Percentiles rank a stretch among this genome's conserved stretches.
These are phyloP conservation scores for Ophiostoma ulmi DNA, from an alignment of 2,329 filamentous ascomycete species.

Conservation along the genomic window DNA sequence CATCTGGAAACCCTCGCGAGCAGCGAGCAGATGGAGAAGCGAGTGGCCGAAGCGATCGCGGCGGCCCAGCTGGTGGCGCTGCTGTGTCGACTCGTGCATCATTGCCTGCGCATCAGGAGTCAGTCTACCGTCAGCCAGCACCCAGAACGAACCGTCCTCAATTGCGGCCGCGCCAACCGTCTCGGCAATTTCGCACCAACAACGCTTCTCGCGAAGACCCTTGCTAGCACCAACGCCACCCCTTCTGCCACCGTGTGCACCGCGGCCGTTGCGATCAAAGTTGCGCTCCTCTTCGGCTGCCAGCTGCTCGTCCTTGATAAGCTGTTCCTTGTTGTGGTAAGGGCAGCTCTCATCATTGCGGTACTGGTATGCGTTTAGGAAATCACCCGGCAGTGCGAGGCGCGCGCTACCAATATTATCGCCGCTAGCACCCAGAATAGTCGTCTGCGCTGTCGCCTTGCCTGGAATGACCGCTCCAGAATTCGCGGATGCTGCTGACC, in stretches of 20 bases:
- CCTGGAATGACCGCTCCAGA: not conserved
- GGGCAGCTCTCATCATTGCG: conserved; percentile 31
- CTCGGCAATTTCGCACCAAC: conserved; percentile 35
- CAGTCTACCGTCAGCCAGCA: conserved; percentile 31
- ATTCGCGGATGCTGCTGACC: not conserved
- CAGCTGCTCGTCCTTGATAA: conserved; percentile 20
- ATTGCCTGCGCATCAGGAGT: conserved; percentile 30
- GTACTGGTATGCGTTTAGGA: conserved; percentile 36
- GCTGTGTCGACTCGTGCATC: conserved; percentile 27
- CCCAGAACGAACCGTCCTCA: conserved; percentile 30
- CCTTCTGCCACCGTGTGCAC: conserved; percentile 9
- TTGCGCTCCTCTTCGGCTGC: conserved; percentile 15
- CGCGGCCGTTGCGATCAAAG: conserved; percentile 2
- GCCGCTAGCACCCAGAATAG: conserved; percentile 24
- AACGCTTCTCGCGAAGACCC: conserved; percentile 27
- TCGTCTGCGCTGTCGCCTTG: conserved; percentile 1
- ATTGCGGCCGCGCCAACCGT: conserved; percentile 22
- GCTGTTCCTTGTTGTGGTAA: conserved; percentile 22
- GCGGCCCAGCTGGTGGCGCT: conserved; percentile 28
- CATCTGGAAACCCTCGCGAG: conserved; percentile 33
- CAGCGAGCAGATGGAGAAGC: conserved; percentile 44
- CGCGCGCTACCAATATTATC: conserved; percentile 26
- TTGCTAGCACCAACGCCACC: conserved; percentile 12
- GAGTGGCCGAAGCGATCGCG: conserved; percentile 47
- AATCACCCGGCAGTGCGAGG: conserved; percentile 47